Percentiles rank a stretch among this genome's conserved stretches.
Evolutionary conservation across 208 protist genomes (phyloP).

Genomic region (Trypanosoma avium): DNA sequence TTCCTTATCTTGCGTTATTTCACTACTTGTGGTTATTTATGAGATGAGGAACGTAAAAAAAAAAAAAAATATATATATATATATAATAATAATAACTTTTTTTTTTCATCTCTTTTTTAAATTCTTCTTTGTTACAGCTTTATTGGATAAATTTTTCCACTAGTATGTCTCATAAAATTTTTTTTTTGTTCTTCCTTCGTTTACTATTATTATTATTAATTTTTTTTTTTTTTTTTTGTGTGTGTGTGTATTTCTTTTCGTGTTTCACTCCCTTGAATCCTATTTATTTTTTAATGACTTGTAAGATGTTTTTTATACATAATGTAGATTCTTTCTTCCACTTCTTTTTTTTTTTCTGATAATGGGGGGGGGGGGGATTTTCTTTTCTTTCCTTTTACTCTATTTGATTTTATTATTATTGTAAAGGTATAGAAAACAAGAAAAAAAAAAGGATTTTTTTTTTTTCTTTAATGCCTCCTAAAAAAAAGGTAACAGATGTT

Average conservation of each 20-base stretch:
- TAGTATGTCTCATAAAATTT: too few species aligned
- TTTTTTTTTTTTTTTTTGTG: neutral
- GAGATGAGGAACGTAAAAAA: constrained; percentile 3
- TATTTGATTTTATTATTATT: neutral
- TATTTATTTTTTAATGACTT: too few species aligned
- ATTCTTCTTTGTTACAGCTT: too few species aligned
- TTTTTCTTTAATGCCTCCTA: constrained; percentile 24
- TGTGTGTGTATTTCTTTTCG: neutral
- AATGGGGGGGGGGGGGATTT: too few species aligned
- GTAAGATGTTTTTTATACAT: too few species aligned
- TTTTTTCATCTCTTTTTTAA: too few species aligned
- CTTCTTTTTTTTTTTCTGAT: neutral
- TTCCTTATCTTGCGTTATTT: constrained; percentile 20
- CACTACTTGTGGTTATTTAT: neutral
- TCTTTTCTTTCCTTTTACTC: too few species aligned
- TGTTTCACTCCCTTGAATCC: neutral
- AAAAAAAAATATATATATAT: constrained; percentile 1
- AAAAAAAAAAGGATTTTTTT: too few species aligned
- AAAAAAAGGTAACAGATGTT: constrained; percentile 56
- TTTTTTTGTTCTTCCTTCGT: neutral
- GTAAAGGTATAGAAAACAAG: too few species aligned
- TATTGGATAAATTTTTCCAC: too few species aligned
- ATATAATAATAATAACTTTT: too few species aligned
- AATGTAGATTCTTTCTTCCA: constrained; percentile 1
- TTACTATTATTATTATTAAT: neutral